Evolutionary conservation across 2,329 filamentous ascomycete genomes (phyloP).

Genomic region (Pseudocercospora fijiensis): DNA sequence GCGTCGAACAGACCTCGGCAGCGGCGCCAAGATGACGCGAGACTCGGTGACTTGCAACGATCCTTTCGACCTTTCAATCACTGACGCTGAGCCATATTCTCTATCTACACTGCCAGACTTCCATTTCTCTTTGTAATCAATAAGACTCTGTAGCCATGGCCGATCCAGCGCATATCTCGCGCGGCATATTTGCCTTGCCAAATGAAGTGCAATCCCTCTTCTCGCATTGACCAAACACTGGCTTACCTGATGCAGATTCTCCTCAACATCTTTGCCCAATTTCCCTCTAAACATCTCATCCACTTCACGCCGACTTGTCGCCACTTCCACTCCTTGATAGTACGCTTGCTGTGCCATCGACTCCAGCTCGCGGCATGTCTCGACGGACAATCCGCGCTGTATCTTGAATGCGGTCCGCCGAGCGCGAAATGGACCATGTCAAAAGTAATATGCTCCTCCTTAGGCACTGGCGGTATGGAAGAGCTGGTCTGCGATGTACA

Average conservation of each 20-base stretch:
- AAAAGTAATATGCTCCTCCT: constrained; percentile 66
- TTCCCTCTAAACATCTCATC: constrained; percentile 49
- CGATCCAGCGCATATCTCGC: constrained; percentile 11
- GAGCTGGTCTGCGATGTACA: constrained; percentile 39
- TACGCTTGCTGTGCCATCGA: constrained; percentile 64
- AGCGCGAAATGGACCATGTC: constrained; percentile 67
- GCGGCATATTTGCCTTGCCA: constrained; percentile 34
- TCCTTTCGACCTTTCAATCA: constrained; percentile 1
- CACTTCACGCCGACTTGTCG: constrained; percentile 59
- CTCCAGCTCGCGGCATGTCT: constrained; percentile 59
- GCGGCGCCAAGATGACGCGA: not conserved
- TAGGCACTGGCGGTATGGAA: constrained; percentile 62
- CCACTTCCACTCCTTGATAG: constrained; percentile 62
- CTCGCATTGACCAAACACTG: constrained; percentile 4
- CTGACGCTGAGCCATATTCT: not conserved
- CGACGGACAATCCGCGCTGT: constrained; percentile 60
- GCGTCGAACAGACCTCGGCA: not conserved
- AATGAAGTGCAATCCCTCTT: constrained; percentile 33
- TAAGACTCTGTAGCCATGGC: constrained; percentile 4
- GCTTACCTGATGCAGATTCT: constrained; percentile 40
- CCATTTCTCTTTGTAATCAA: not conserved
- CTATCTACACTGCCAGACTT: not conserved
- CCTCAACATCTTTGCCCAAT: constrained; percentile 44
- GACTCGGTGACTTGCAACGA: not conserved
- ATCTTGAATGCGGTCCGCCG: constrained; percentile 78